Evolutionary conservation across 2,329 filamentous ascomycete species (phyloP), one percentile per base, ranked within the genome.

Genomic region (Penicillium hesseltinei): DNA sequence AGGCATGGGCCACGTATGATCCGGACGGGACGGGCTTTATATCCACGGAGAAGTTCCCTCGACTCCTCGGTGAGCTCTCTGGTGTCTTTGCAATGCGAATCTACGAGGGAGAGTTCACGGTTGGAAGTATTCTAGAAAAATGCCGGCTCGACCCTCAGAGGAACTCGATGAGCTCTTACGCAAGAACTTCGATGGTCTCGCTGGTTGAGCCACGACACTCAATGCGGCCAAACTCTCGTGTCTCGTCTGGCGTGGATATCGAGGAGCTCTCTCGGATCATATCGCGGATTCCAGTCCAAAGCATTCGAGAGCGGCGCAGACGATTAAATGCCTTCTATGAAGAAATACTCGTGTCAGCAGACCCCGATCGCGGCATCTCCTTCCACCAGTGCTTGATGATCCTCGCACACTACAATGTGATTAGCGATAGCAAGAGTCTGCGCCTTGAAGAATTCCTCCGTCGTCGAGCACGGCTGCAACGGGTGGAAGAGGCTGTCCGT

Each of bases 71-170:
- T 54, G 85, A 97, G 79, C 86, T 99, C 1, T 96, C 92, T 19
- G 94, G 94, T 3, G 86, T 97, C 17, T 99, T 99, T 69, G 89
- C 95, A 69, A 97, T 99, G 92, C 88, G 93, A 35, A 92, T 99
- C 49, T 97, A 99, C 72, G 88, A 93, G 57, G 87, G 89, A 5
- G 91, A 95, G 66, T 94, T 96, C 73, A 94, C 92, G 0, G 88
- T 99, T 23, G 80, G 84, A n/a, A 82, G 85, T 39, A 90, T 99
- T 51, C 81, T 97, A n/a, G 91, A 96, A 57, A 88, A 96, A 65
- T 89, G 93, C 66, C 84, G 85, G 44, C 80, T 82, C 49, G 81
- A 86, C 43, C 76, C 78, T 29, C 81, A 53, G 11, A 53, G 54
- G 23, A 56, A 56, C 43, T 57, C 54, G 9, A 46, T 56, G 8